Conservation (phyloP, 2,329 filamentous ascomycete species). For the Paramyrothecium roridum region DNA sequence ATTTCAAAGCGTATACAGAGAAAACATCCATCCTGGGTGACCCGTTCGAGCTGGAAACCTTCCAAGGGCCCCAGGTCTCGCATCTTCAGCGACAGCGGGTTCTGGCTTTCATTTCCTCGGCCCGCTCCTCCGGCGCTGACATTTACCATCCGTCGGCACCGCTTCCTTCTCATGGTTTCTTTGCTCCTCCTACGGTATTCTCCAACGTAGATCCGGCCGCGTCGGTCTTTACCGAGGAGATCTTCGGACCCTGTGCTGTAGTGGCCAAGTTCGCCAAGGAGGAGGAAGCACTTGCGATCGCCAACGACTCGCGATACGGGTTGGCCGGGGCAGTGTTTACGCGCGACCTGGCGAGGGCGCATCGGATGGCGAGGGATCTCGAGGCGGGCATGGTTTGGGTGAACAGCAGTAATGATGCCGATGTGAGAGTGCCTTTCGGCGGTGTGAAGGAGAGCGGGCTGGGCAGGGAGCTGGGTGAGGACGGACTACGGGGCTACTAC, state of each 20-base stretch:
- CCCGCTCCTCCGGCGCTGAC: constrained; percentile 58
- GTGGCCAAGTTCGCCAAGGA: constrained; percentile 22
- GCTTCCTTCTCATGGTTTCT: constrained; percentile 19
- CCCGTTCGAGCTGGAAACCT: constrained; percentile 60
- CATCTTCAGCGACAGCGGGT: constrained; percentile 63
- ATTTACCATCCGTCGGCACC: constrained; percentile 26
- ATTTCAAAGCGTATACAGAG: constrained; percentile 55
- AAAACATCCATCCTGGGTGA: constrained; percentile 58
- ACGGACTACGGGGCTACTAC: constrained; percentile 23
- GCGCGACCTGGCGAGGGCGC: constrained; percentile 39
- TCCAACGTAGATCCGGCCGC: constrained; percentile 17
- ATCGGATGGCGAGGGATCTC: constrained; percentile 42
- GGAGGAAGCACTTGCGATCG: constrained; percentile 20
- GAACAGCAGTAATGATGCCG: constrained; percentile 30
- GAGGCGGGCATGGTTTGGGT: constrained; percentile 50
- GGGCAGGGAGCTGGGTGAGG: constrained; percentile 26
- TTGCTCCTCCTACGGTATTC: constrained; percentile 23
- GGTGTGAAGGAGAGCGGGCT: constrained; percentile 28
- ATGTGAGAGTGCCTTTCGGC: constrained; percentile 25
- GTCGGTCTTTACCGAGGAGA: constrained; percentile 22
- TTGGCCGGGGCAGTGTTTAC: constrained; percentile 55
- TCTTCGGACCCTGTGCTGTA: constrained; percentile 25
- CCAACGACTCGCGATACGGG: constrained; percentile 46
- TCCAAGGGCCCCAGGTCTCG: constrained; percentile 67
- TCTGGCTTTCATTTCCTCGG: constrained; percentile 62